Percentiles rank a stretch among this genome's conserved stretches.
phyloP scores from a whole-genome alignment of 2,329 filamentous ascomycete genomes.

The Aspergillus carbonarius region DNA sequence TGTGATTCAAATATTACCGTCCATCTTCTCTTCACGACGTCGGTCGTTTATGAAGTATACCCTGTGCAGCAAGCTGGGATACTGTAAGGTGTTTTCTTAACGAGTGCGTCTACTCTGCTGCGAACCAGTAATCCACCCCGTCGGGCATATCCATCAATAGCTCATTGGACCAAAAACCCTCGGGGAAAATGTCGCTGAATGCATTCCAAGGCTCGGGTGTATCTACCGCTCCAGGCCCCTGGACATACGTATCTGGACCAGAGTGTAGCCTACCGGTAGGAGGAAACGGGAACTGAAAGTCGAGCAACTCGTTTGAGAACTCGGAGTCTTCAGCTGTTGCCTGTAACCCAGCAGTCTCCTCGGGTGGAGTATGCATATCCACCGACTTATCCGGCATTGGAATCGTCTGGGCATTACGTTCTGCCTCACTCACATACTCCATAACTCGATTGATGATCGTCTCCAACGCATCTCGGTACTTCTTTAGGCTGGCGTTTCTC shows the following conservation, averaged over 20 bases:
- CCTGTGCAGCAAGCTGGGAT: too few relatives aligned
- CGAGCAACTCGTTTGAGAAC: not conserved
- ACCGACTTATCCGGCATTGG: not conserved
- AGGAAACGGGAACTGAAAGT: not conserved
- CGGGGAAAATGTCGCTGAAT: not conserved
- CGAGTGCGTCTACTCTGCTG: not conserved
- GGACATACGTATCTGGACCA: not conserved
- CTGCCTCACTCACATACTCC: constrained; percentile 11
- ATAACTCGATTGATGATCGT: constrained; percentile 20
- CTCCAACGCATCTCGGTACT: constrained; percentile 21
- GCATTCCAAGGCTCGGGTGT: not conserved
- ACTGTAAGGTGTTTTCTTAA: too few relatives aligned
- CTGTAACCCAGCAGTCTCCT: not conserved
- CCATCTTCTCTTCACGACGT: too few relatives aligned
- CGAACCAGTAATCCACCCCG: not conserved
- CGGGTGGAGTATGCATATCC: not conserved
- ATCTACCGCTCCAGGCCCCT: not conserved
- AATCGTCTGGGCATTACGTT: not conserved
- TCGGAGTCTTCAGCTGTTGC: not conserved
- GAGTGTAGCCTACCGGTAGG: not conserved
- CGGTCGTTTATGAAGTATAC: too few relatives aligned
- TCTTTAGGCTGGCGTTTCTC: constrained; percentile 18
- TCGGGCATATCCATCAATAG: not conserved
- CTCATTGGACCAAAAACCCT: not conserved
- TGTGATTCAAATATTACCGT: too few relatives aligned